Conservation (phyloP, 179 eudicot species). For the Silene noctiflora region DNA sequence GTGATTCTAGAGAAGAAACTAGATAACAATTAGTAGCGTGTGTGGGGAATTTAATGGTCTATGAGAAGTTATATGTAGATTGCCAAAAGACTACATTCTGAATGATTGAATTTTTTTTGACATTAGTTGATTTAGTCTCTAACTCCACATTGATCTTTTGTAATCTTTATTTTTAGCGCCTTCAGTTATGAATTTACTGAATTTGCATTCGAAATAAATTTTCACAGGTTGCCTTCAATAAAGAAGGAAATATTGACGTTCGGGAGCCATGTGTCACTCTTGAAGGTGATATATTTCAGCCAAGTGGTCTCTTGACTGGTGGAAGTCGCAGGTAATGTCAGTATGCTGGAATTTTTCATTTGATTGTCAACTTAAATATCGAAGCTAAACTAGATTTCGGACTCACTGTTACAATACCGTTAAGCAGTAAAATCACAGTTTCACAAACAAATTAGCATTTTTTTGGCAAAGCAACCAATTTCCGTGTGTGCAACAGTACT, state of each 20-base stretch:
- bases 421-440: neutral
- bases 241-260: conserved; percentile 52
- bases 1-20: neutral
- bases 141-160: neutral
- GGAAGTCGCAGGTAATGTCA: conserved; percentile 81
- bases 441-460: neutral
- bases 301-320: conserved; percentile 97
- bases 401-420: neutral
- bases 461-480: neutral
- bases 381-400: neutral
- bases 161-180: neutral
- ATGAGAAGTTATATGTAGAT: neutral
- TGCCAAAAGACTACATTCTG: neutral
- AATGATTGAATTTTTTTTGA: neutral
- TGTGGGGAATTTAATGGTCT: neutral
- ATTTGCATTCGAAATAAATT: conserved; percentile 18
- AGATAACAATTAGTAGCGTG: neutral
- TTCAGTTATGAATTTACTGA: neutral
- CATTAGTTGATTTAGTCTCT: neutral
- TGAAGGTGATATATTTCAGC: conserved; percentile 95
- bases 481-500: neutral
- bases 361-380: neutral
- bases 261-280: conserved; percentile 79
- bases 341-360: neutral
- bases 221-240: conserved; percentile 72